phyloP scores from a whole-genome alignment of 257 asterid genomes.

The Echites panduratus region DNA sequence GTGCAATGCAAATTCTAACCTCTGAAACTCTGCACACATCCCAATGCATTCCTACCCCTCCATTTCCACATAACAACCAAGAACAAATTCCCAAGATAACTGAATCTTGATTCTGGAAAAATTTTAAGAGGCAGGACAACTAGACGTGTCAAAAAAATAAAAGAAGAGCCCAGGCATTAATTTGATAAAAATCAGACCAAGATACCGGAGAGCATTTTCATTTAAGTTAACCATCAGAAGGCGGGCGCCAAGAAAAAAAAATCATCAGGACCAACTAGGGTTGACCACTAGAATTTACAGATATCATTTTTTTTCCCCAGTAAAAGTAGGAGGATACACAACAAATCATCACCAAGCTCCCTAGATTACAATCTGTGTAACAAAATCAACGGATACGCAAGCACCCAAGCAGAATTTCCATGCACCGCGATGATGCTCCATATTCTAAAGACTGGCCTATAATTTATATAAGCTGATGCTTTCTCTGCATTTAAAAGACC shows the following conservation, averaged over 20 bases:
- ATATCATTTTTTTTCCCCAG: not conserved
- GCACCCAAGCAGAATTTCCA: not conserved
- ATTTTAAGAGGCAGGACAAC: no score
- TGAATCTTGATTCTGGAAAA: no score
- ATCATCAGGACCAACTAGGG: no score
- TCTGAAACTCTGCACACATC: no score
- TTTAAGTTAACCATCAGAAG: not conserved
- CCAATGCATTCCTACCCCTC: no score
- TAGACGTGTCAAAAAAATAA: not conserved
- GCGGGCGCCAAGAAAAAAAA: not conserved
- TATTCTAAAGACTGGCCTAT: slow-evolving; percentile 14
- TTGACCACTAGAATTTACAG: not conserved
- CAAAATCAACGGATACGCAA: slow-evolving; percentile 1
- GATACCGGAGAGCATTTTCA: not conserved
- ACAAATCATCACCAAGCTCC: not conserved
- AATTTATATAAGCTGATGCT: slow-evolving; percentile 16
- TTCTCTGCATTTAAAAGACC: slow-evolving; percentile 30
- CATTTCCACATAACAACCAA: no score
- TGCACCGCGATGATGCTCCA: slow-evolving; percentile 7
- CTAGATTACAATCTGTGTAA: slow-evolving; percentile 2
- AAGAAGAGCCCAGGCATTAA: not conserved
- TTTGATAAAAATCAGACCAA: not conserved
- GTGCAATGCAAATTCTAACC: no score
- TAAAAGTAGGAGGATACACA: not conserved
- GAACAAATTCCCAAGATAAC: no score